These are phyloP conservation scores for Kurtzmaniella quercitrusa DNA, from an alignment of 1,139 yeast genomes.

Conservation along the genomic window DNA sequence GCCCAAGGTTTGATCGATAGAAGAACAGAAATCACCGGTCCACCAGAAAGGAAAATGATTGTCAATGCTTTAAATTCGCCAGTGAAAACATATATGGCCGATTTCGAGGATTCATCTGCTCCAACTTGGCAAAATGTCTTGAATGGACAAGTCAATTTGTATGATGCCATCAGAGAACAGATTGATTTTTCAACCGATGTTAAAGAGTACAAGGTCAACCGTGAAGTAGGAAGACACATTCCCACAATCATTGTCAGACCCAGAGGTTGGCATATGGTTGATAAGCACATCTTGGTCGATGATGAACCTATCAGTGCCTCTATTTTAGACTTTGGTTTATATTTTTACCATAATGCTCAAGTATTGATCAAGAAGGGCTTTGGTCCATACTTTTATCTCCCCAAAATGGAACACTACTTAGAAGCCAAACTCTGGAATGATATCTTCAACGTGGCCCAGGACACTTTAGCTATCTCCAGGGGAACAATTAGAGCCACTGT, in stretches of 20 bases:
- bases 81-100: slow-evolving; percentile 17
- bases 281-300: slow-evolving; percentile 15
- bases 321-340: slow-evolving; percentile 15
- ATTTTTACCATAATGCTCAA: slow-evolving; percentile 19
- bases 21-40: slow-evolving; percentile 18
- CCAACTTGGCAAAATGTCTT: slow-evolving; percentile 26
- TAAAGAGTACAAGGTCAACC: slow-evolving; percentile 12
- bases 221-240: slow-evolving; percentile 9
- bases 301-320: slow-evolving; percentile 17
- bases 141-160: slow-evolving; percentile 16
- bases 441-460: slow-evolving; percentile 24
- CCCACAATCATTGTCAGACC: slow-evolving; percentile 16
- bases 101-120: slow-evolving; percentile 16
- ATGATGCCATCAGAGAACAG: slow-evolving; percentile 14
- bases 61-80: slow-evolving; percentile 18
- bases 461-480: slow-evolving; percentile 18
- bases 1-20: slow-evolving; percentile 15
- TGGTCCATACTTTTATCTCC: slow-evolving; percentile 28
- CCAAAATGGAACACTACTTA: slow-evolving; percentile 28
- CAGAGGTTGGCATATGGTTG: slow-evolving; percentile 20
- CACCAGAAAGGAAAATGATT: slow-evolving; percentile 17
- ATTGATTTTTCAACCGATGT: slow-evolving; percentile 14
- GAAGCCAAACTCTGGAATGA: slow-evolving; percentile 29
- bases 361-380: slow-evolving; percentile 18
- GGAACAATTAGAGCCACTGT: slow-evolving; percentile 29